Evolutionary conservation across 371 early-diverging fungal genomes (phyloP).

Genomic region (Dichotomocladium elegans): DNA sequence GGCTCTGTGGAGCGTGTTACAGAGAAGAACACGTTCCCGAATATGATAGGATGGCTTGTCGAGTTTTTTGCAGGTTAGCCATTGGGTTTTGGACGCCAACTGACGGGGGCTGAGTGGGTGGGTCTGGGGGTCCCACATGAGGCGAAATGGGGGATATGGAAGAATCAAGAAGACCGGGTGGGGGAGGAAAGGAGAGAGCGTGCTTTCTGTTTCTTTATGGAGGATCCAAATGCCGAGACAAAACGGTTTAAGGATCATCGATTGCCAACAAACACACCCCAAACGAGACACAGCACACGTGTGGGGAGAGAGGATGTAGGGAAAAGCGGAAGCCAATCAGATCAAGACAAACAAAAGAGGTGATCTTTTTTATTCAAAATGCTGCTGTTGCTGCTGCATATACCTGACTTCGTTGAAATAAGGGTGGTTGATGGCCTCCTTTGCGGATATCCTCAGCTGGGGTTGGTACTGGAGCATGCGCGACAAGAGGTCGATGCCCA

Average conservation of each 20-base stretch:
- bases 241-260: too few species aligned
- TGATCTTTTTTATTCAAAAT: conserved; percentile 10
- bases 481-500: conserved; percentile 72
- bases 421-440: conserved; percentile 76
- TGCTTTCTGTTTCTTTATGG: too few species aligned
- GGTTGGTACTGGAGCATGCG: conserved; percentile 86
- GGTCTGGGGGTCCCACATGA: not conserved
- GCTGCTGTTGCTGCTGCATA: conserved; percentile 12
- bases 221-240: too few species aligned
- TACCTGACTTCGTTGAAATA: conserved; percentile 71
- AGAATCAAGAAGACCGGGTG: too few species aligned
- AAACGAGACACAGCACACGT: too few species aligned
- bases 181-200: too few species aligned
- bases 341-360: too few species aligned
- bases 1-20: not conserved
- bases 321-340: too few species aligned
- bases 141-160: not conserved
- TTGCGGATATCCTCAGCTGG: conserved; percentile 78
- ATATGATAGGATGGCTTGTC: not conserved
- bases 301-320: too few species aligned
- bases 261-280: too few species aligned
- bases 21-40: not conserved
- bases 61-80: not conserved
- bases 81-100: not conserved
- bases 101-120: not conserved